Conservation (phyloP, 2,329 filamentous ascomycete species). For the Sclerotinia glacialis region DNA sequence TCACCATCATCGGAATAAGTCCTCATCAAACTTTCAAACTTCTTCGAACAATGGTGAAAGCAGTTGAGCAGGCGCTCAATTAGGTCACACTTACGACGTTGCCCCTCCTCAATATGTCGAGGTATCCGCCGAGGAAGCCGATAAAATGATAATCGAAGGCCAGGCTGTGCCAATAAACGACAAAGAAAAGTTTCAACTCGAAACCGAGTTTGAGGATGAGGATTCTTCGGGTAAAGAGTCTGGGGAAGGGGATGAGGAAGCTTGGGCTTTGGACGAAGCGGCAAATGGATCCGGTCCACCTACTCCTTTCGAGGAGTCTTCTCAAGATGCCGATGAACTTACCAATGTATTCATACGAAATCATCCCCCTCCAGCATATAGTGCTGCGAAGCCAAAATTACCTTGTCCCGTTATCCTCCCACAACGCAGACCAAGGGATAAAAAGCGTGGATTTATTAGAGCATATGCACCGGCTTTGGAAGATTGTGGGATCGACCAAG, state of each 20-base stretch:
- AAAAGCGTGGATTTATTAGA: conserved; percentile 50
- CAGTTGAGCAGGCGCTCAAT: conserved; percentile 22
- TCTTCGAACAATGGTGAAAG: conserved; percentile 24
- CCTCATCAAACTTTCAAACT: conserved; percentile 12
- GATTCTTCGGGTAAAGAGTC: conserved; percentile 25
- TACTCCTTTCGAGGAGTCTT: conserved; percentile 17
- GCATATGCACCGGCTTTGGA: conserved; percentile 51
- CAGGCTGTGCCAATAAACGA: conserved; percentile 26
- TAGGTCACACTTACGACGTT: conserved; percentile 15
- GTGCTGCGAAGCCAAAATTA: conserved; percentile 29
- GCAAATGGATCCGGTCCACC: not conserved
- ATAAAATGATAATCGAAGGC: conserved; percentile 28
- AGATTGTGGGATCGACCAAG: conserved; percentile 48
- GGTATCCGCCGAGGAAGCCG: conserved; percentile 26
- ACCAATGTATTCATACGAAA: conserved; percentile 28
- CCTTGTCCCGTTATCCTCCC: conserved; percentile 51
- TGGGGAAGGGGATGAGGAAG: conserved; percentile 32
- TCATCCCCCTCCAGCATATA: conserved; percentile 29
- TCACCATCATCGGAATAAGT: conserved; percentile 23
- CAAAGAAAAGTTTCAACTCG: conserved; percentile 21
- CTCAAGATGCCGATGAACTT: conserved; percentile 22
- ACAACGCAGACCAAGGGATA: conserved; percentile 50
- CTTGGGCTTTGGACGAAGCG: conserved; percentile 35
- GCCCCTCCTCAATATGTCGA: conserved; percentile 32
- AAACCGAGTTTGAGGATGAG: conserved; percentile 20